Percentiles rank a stretch among this genome's conserved stretches.
Evolutionary conservation across 2,329 filamentous ascomycete species (phyloP).

Genomic region (Microsporum canis): DNA sequence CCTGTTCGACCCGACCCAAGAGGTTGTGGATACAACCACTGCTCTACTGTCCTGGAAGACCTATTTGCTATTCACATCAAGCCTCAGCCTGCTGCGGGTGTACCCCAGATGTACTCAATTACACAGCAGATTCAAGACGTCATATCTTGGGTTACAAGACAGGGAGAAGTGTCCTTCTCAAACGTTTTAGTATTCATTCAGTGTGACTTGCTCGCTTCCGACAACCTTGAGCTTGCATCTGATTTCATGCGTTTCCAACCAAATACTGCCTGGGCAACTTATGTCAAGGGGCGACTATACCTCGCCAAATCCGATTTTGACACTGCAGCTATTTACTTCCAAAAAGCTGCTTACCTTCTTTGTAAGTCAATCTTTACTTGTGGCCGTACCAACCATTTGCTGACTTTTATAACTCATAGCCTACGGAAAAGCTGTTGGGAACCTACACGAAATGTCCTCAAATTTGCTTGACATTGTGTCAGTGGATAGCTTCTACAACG

Average conservation of each 20-base stretch:
- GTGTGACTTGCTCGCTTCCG: constrained; percentile 55
- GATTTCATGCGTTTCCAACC: constrained; percentile 57
- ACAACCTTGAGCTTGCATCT: constrained; percentile 53
- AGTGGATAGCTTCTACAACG: constrained; percentile 55
- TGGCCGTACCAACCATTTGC: not conserved
- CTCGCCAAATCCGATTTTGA: constrained; percentile 63
- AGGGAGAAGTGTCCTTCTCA: constrained; percentile 44
- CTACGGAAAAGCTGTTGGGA: constrained; percentile 35
- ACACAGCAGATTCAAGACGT: constrained; percentile 36
- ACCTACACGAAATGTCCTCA: constrained; percentile 38
- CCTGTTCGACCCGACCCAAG: constrained; percentile 17
- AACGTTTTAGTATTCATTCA: constrained; percentile 56
- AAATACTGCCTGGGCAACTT: constrained; percentile 51
- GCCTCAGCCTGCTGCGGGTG: constrained; percentile 29
- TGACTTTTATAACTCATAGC: constrained; percentile 20
- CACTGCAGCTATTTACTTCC: constrained; percentile 63
- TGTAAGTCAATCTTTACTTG: constrained; percentile 46
- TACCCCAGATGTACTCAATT: constrained; percentile 34
- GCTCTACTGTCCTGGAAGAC: constrained; percentile 33
- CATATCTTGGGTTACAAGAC: constrained; percentile 38
- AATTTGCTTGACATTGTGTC: constrained; percentile 67
- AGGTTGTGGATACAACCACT: constrained; percentile 13
- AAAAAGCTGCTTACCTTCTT: constrained; percentile 69
- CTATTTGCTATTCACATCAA: constrained; percentile 36
- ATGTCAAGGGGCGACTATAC: constrained; percentile 72